Evolutionary conservation across 2,329 filamentous ascomycete species (phyloP).

Genomic region (Penicillium sumatraense): DNA sequence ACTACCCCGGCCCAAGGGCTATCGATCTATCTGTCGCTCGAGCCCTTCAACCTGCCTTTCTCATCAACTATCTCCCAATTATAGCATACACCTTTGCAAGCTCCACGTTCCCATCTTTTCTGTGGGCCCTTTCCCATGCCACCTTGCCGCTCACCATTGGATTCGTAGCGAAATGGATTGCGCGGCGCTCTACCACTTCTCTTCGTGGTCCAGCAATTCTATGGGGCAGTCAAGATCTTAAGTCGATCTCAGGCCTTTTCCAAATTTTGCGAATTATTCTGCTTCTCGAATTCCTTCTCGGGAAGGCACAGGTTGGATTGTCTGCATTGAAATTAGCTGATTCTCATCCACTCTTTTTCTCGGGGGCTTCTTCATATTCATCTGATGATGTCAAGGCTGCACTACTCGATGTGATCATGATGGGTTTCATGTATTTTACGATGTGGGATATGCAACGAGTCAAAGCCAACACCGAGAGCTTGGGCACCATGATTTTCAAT

Average conservation of each 20-base stretch:
- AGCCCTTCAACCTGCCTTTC: background rate
- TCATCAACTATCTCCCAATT: background rate
- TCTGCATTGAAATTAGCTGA: background rate
- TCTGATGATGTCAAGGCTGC: background rate
- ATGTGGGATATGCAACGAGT: conserved; percentile 10
- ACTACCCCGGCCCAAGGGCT: conserved; percentile 8
- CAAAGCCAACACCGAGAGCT: background rate
- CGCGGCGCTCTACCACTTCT: background rate
- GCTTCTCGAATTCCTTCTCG: background rate
- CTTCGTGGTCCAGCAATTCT: background rate
- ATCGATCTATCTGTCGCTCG: conserved; percentile 3
- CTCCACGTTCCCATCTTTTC: background rate
- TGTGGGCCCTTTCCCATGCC: conserved; percentile 9
- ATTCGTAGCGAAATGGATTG: background rate
- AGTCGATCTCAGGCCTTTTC: background rate
- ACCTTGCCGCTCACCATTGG: background rate
- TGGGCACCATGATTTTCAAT: background rate
- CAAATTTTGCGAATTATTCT: no score
- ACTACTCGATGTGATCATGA: background rate
- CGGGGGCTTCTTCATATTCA: background rate
- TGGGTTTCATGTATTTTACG: background rate
- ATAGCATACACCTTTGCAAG: background rate
- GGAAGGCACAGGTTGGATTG: background rate
- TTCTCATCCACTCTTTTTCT: background rate
- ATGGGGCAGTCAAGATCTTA: background rate